Evolutionary conservation across 2,329 filamentous ascomycete genomes (phyloP).

Genomic region (Exophiala oligosperma): DNA sequence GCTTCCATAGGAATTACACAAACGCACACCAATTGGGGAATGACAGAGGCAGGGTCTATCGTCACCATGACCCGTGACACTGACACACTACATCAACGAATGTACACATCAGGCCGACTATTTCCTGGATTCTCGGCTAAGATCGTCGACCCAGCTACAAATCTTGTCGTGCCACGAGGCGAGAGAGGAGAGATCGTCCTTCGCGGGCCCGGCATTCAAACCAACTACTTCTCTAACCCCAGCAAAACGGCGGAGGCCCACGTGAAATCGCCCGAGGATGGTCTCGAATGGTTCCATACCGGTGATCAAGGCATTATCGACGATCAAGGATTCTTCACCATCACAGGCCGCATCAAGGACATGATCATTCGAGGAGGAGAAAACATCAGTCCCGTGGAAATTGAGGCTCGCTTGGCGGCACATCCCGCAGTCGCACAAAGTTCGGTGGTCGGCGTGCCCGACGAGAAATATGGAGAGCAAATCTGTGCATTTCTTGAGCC

Average conservation of each 20-base stretch:
- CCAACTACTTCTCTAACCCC: conserved; percentile 34
- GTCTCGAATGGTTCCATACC: conserved; percentile 78
- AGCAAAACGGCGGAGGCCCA: not conserved
- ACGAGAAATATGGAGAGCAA: conserved; percentile 78
- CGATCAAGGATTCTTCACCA: conserved; percentile 72
- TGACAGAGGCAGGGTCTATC: conserved; percentile 79
- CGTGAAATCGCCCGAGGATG: conserved; percentile 31
- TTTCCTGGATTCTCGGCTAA: conserved; percentile 80
- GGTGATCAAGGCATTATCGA: conserved; percentile 88
- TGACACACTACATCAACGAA: conserved; percentile 70
- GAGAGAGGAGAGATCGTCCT: conserved; percentile 77
- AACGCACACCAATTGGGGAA: conserved; percentile 65
- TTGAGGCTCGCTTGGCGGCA: conserved; percentile 80
- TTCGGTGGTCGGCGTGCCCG: conserved; percentile 78
- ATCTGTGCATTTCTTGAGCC: conserved; percentile 79
- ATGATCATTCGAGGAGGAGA: conserved; percentile 91
- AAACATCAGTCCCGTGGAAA: conserved; percentile 89
- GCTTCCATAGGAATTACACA: not conserved
- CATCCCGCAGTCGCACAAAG: conserved; percentile 70
- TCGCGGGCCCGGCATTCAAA: conserved; percentile 82
- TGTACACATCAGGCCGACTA: conserved; percentile 70
- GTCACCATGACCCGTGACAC: conserved; percentile 74
- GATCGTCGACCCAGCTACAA: conserved; percentile 59
- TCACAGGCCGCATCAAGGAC: conserved; percentile 69
- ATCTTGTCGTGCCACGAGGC: conserved; percentile 6